Conservation (phyloP, 2,329 filamentous ascomycete species). For the Aspergillus spinulosporus region DNA sequence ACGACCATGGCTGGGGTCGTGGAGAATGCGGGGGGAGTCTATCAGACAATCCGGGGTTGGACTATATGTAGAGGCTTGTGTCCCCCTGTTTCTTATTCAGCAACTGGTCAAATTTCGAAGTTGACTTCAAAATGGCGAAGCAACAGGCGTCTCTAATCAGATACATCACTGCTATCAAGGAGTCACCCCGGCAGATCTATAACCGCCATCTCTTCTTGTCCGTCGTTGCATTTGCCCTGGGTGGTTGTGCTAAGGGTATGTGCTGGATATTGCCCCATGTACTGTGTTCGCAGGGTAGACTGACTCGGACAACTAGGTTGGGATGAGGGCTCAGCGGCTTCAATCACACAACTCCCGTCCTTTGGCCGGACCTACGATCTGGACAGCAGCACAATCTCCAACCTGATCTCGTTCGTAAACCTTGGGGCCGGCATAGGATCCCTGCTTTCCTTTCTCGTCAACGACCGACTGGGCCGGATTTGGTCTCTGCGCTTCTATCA, state of each 20-base stretch:
- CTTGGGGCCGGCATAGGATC: background rate
- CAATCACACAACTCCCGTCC: background rate
- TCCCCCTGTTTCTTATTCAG: background rate
- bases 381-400: background rate
- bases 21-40: background rate
- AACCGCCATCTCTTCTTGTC: background rate
- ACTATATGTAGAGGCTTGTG: background rate
- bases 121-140: background rate
- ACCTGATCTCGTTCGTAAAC: constrained; percentile 2
- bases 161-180: constrained; percentile 1
- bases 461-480: background rate
- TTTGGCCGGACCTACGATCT: background rate
- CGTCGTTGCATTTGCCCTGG: background rate
- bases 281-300: background rate
- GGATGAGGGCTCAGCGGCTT: constrained; percentile 1
- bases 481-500: background rate
- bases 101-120: background rate
- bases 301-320: background rate
- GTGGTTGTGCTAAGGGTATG: background rate
- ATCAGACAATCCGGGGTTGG: background rate
- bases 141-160: background rate
- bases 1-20: background rate
- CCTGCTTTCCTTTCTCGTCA: background rate
- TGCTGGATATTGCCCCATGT: no score
- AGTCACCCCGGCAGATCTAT: background rate